Base-by-base conservation (phyloP, 1,284 basidiomycete species). In the Ustilago crameri region DNA sequence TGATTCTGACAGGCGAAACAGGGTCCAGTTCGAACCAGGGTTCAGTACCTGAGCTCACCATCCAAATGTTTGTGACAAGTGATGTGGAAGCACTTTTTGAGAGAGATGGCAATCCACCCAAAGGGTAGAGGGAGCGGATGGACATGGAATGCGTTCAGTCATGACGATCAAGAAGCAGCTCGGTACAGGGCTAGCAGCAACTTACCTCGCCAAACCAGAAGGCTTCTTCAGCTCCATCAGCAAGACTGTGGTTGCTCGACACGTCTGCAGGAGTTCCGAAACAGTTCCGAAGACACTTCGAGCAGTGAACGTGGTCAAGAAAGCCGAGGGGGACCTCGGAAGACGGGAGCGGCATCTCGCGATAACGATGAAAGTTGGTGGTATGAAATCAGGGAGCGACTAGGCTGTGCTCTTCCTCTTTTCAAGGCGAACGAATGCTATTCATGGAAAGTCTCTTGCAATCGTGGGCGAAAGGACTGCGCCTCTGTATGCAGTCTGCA, bases 191-290 rank as follows among this genome's bases (percentile, higher is more conserved):
- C 12, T 5, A 35, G 38, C 7, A 14, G 24, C 8, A 3, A 66
- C 70, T 42, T 4, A 73, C 70, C 44, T 68, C 54, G n/a, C 55
- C 53, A 12, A 73, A 44, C 65, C 65, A 73, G 30, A 73, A 69
- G 18, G 57, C 40, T 5, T 50, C 34, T 14, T 46, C 30, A 2
- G 5, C 18, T 7, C 18, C 23, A 3, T 10, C 37, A 2, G 20
- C 27, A 5, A 37, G 10, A 23, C n/a, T 17, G 2, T 37, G 3
- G 23, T 24, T 5, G 17, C 40, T 34, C 0, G 23, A 30, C 8
- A 42, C 2, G 10, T 45, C 41, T 20, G 22, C 30, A 0, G 51
- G 40, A 12, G n/a, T 48, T 0, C 34, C 2, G 12, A 43, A 2
- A 10, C 49, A 51, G 34, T 26, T 53, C 17, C 45, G 42, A 43